Evolutionary conservation across 192 early-diverging fungal genomes (phyloP).

Genomic region (Backusella morwellensis): DNA sequence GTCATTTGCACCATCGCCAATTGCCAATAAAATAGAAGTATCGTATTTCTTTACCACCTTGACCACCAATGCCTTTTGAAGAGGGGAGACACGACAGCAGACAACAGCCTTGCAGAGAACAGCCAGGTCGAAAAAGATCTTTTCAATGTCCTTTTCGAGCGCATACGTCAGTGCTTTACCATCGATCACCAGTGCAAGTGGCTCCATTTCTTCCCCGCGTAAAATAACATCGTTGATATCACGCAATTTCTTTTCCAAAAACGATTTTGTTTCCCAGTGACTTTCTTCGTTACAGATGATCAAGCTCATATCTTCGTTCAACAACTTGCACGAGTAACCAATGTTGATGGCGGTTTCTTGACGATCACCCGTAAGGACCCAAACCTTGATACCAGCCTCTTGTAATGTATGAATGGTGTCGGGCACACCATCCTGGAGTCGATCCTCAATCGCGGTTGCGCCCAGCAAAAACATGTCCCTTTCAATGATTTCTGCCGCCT

Average conservation of each 20-base stretch:
- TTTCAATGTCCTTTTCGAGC: conserved; percentile 81
- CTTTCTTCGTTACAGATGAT: conserved; percentile 92
- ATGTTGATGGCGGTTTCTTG: conserved; percentile 99
- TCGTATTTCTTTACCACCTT: conserved; percentile 94
- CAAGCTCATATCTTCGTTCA: conserved; percentile 94
- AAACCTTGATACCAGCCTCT: conserved; percentile 93
- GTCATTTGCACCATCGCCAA: conserved; percentile 99
- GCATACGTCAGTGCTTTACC: conserved; percentile 92
- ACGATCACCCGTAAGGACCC: conserved; percentile 96
- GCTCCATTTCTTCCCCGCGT: conserved; percentile 46
- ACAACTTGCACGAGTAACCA: conserved; percentile 93
- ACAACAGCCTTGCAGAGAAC: conserved; percentile 92
- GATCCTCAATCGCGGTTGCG: conserved; percentile 98
- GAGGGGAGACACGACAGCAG: conserved; percentile 96
- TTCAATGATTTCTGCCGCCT: conserved; percentile 94
- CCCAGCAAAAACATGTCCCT: conserved; percentile 89
- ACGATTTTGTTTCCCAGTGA: conserved; percentile 91
- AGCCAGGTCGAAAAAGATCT: conserved; percentile 85
- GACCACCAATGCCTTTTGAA: conserved; percentile 97
- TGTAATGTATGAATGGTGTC: conserved; percentile 95
- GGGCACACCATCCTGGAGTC: conserved; percentile 96
- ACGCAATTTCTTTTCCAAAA: conserved; percentile 83
- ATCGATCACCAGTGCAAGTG: conserved; percentile 93
- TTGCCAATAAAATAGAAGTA: conserved; percentile 87
- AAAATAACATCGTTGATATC: conserved; percentile 63